phyloP scores from a whole-genome alignment of 176 grass and related monocot species.

The Microstegium vimineum region DNA sequence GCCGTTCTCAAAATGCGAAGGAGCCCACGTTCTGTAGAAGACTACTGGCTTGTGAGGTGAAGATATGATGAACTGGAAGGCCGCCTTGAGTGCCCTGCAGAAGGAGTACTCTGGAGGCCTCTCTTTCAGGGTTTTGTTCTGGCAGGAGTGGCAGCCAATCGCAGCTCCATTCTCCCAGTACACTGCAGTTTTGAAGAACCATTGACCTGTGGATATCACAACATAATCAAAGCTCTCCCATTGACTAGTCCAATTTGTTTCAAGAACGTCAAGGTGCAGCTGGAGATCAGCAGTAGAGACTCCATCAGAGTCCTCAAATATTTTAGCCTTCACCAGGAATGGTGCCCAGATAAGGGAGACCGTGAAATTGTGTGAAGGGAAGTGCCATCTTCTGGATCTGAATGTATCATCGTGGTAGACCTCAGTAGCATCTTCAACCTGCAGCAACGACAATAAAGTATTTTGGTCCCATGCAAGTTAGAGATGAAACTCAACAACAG shows the following conservation, averaged over 20 bases:
- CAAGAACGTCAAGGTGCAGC: slow-evolving; percentile 61
- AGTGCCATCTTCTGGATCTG: slow-evolving; percentile 75
- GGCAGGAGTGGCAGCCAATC: slow-evolving; percentile 72
- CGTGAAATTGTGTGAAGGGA: slow-evolving; percentile 67
- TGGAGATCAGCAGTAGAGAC: slow-evolving; percentile 59
- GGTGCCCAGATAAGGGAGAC: slow-evolving; percentile 82
- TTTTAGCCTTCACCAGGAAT: slow-evolving; percentile 66
- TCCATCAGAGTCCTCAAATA: slow-evolving; percentile 82
- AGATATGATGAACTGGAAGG: slow-evolving; percentile 56
- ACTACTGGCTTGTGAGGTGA: slow-evolving; percentile 60
- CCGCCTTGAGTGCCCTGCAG: slow-evolving; percentile 31
- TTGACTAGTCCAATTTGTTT: slow-evolving; percentile 52
- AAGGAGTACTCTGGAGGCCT: slow-evolving; percentile 37
- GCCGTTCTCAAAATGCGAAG: slow-evolving; percentile 71
- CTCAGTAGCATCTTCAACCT: slow-evolving; percentile 77
- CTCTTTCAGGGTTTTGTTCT: slow-evolving; percentile 59
- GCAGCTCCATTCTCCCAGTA: slow-evolving; percentile 55
- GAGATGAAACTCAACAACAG: neutral
- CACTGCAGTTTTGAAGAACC: slow-evolving; percentile 79
- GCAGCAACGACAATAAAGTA: neutral
- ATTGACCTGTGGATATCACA: slow-evolving; percentile 77
- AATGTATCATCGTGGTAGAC: slow-evolving; percentile 68
- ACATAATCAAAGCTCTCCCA: slow-evolving; percentile 75
- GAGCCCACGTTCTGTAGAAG: slow-evolving; percentile 70
- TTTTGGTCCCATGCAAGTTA: neutral